phyloP scores from a whole-genome alignment of 148 eudicot species.

The Camellia japonica region DNA sequence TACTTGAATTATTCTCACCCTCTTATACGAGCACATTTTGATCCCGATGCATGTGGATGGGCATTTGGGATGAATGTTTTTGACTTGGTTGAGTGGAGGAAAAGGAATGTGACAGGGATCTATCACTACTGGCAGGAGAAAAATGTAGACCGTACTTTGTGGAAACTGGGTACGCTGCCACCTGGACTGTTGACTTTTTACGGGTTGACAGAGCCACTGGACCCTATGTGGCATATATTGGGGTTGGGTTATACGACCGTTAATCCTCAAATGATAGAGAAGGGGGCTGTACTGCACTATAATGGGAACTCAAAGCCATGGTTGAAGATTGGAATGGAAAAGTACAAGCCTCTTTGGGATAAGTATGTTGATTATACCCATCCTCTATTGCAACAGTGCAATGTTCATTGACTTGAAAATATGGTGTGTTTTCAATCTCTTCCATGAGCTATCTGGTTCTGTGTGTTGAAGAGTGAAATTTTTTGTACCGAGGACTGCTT shows the following conservation, averaged over 20 bases:
- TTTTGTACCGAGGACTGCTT: neutral
- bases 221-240: conserved; percentile 70
- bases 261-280: conserved; percentile 50
- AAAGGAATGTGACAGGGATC: conserved; percentile 77
- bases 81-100: conserved; percentile 82
- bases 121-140: conserved; percentile 94
- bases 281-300: conserved; percentile 80
- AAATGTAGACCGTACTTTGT: conserved; percentile 69
- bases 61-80: conserved; percentile 91
- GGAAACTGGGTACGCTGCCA: conserved; percentile 87
- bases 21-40: conserved; percentile 73
- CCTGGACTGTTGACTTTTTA: conserved; percentile 86
- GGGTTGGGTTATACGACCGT: conserved; percentile 82
- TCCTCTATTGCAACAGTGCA: conserved; percentile 69
- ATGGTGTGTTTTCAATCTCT: neutral
- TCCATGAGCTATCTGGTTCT: neutral
- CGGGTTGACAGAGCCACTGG: conserved; percentile 72
- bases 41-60: conserved; percentile 95
- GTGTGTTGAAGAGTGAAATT: neutral
- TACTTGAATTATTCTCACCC: conserved; percentile 88
- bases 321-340: conserved; percentile 84
- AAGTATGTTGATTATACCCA: conserved; percentile 67
- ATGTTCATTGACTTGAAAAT: conserved; percentile 55
- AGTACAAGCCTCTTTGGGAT: conserved; percentile 80
- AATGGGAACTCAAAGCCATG: conserved; percentile 89